Evolutionary conservation across 2,329 filamentous ascomycete species (phyloP).

Genomic region (Penicillium sp.): DNA sequence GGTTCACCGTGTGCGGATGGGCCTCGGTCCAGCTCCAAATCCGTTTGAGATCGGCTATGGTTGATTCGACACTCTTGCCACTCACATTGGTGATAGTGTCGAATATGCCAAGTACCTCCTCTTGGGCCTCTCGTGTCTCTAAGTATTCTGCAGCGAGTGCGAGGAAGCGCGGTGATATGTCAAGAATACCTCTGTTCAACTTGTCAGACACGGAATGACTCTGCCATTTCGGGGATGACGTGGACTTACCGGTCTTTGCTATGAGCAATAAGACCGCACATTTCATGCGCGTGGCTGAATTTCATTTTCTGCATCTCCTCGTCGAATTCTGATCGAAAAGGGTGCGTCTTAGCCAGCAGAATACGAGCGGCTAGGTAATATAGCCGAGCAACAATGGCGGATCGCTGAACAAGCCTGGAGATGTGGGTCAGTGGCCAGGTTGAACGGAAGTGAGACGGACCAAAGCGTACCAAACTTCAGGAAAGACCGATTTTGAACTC

Average conservation of each 20-base stretch:
- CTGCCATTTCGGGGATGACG: neutral
- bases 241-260: constrained; percentile 65
- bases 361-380: constrained; percentile 89
- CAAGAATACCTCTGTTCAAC: constrained; percentile 62
- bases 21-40: constrained; percentile 70
- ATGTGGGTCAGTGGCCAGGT: constrained; percentile 2
- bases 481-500: constrained; percentile 70
- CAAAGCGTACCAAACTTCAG: constrained; percentile 72
- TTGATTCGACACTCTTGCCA: constrained; percentile 71
- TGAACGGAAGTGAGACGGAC: neutral
- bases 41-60: constrained; percentile 70
- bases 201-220: neutral
- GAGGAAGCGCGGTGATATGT: constrained; percentile 75
- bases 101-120: constrained; percentile 76
- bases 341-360: constrained; percentile 76
- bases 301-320: constrained; percentile 70
- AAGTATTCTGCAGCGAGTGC: constrained; percentile 75
- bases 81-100: constrained; percentile 72
- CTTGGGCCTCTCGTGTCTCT: constrained; percentile 67
- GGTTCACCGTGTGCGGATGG: constrained; percentile 32
- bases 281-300: constrained; percentile 73
- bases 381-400: constrained; percentile 75
- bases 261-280: constrained; percentile 87
- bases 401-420: constrained; percentile 72
- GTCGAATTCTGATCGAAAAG: constrained; percentile 58